These are phyloP conservation scores for Pharus latifolius DNA, from an alignment of 176 grass and related monocot genomes.

Conservation along the genomic window DNA sequence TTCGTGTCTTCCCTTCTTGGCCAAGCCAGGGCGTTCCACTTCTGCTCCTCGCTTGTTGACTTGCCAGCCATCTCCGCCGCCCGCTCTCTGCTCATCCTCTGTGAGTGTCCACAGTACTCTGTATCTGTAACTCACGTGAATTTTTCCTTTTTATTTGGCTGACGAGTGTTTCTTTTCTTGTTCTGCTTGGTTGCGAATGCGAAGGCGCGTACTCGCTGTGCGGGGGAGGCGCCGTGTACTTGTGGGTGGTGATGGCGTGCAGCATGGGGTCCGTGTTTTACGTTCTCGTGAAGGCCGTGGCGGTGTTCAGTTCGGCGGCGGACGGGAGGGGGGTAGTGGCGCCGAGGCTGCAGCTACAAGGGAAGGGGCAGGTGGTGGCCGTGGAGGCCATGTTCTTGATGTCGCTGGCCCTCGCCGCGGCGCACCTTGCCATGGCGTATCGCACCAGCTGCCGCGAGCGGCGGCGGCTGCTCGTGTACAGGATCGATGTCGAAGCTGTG, in stretches of 20 bases:
- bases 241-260: conserved; percentile 53
- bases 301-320: conserved; percentile 12
- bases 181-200: neutral
- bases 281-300: conserved; percentile 62
- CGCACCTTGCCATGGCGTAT: conserved; percentile 75
- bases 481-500: conserved; percentile 90
- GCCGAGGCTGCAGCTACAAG: conserved; percentile 6
- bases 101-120: conserved; percentile 6
- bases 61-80: conserved; percentile 64
- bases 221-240: conserved; percentile 48
- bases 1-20: neutral
- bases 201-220: conserved; percentile 53
- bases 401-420: conserved; percentile 59
- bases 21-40: conserved; percentile 46
- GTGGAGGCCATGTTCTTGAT: conserved; percentile 74
- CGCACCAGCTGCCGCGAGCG: conserved; percentile 67
- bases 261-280: conserved; percentile 56
- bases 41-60: conserved; percentile 68
- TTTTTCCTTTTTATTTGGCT: neutral
- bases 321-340: neutral
- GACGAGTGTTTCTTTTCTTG: neutral
- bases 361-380: conserved; percentile 31
- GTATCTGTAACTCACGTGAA: neutral
- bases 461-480: conserved; percentile 65
- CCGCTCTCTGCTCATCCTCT: conserved; percentile 77